phyloP scores from a whole-genome alignment of 352 stramenopile genomes.

The Lagenidium giganteum region DNA sequence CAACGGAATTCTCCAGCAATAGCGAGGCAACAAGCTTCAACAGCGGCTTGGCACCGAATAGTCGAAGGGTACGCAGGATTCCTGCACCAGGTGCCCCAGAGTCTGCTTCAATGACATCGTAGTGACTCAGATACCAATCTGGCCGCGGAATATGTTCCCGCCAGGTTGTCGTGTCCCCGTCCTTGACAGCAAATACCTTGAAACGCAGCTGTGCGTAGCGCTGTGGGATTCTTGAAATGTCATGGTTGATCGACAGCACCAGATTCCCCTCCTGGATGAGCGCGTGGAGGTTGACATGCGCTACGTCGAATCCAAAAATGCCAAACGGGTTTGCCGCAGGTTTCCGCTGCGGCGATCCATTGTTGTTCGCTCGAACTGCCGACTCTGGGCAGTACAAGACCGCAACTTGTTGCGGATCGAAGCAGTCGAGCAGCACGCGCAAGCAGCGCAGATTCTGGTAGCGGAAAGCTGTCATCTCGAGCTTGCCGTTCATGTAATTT shows the following conservation, averaged over 20 bases:
- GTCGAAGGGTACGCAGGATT: constrained; percentile 46
- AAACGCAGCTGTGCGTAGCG: constrained; percentile 38
- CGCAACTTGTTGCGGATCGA: constrained; percentile 76
- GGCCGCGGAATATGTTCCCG: constrained; percentile 62
- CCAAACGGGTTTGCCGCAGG: constrained; percentile 16
- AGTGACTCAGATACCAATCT: constrained; percentile 69
- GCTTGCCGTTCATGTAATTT: constrained; percentile 71
- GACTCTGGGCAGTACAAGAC: constrained; percentile 45
- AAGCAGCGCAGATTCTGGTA: constrained; percentile 68
- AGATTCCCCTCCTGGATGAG: constrained; percentile 63
- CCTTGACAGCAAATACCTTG: constrained; percentile 54
- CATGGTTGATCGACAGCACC: constrained; percentile 67
- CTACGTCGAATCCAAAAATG: constrained; percentile 75
- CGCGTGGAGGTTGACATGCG: constrained; percentile 68
- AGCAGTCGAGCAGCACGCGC: constrained; percentile 63
- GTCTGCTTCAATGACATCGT: constrained; percentile 44
- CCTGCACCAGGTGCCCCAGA: constrained; percentile 28
- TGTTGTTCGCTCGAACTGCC: constrained; percentile 22
- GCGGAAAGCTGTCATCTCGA: constrained; percentile 58
- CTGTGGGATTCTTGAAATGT: constrained; percentile 21
- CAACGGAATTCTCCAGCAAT: constrained; percentile 66
- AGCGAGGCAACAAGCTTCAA: constrained; percentile 67
- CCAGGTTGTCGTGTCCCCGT: constrained; percentile 51
- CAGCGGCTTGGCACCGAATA: constrained; percentile 65
- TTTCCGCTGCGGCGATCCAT: constrained; percentile 8